Evolutionary conservation across 2,329 filamentous ascomycete genomes (phyloP), one percentile per base, ranked within the genome.

Genomic region (Thelonectria olida): DNA sequence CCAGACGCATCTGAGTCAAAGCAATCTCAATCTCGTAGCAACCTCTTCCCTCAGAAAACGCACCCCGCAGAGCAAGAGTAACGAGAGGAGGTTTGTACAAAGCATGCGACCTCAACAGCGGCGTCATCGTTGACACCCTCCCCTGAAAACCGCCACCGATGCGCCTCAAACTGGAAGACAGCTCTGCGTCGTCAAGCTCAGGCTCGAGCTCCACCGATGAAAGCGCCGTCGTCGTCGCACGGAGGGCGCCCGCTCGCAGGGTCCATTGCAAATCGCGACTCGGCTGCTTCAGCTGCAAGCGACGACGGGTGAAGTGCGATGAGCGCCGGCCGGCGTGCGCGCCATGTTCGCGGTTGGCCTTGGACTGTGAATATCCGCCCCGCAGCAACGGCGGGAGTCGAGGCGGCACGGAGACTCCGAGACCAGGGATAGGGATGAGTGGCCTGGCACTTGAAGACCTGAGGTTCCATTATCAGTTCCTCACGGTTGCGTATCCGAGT

Each of bases 381-480:
- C 63, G 28, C 27, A 62, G 8, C 39, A 58, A 4, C 28, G 7
- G 28, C 28, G 20, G 7, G 64, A n/a, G 47, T 6, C 61, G 51
- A 27, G 61, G 12, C 38, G 27, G 41, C 0, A 36, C 38, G 19
- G 49, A 49, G 8, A 22, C 56, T 6, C 54, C 66, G 15, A 54
- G 63, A 15, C 50, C 66, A 34, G 51, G 61, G 7, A 42, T 64
- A 34, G 51, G 61, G 7, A 42, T 64, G 23, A 62, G 67, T 22
- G 57, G 49, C 27, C 80, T 82, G 57, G 74, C 72, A 23, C 67
- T 79, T 15, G 74, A 81, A 41, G 82, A 85, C 63, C 75, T 85
- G 71, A 74, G 80, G 7, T 82, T 83, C 64, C 84, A 84, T 61
- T 81, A 84, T 59, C 82, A 84, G 62, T 85, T 84, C 61, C 65